Conservation (phyloP, 106 monocot species). For the Ottelia alismoides region DNA sequence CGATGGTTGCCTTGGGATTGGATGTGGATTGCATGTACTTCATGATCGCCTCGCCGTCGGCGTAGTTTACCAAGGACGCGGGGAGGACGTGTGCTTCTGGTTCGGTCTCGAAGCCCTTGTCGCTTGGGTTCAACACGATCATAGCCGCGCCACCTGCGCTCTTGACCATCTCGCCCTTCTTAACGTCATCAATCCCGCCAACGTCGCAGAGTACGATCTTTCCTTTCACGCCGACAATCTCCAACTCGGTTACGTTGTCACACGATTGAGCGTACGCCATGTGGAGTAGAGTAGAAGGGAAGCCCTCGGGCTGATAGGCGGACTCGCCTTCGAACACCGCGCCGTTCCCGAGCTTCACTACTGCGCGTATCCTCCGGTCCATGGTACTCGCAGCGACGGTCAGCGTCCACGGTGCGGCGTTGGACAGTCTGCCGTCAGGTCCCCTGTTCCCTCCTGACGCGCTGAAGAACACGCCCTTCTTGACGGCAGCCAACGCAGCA, state of each 20-base stretch:
- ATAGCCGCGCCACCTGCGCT: slow-evolving; percentile 16
- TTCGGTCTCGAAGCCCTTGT: slow-evolving; percentile 12
- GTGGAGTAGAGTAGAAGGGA: background rate
- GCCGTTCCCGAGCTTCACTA: slow-evolving; percentile 12
- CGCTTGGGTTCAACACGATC: slow-evolving; percentile 12
- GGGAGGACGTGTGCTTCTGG: slow-evolving; percentile 12
- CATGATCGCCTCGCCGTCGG: slow-evolving; percentile 4
- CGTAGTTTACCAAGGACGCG: slow-evolving; percentile 7
- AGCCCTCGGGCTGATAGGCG: slow-evolving; percentile 1
- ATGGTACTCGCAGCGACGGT: slow-evolving; percentile 14
- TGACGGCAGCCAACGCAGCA: too few species aligned
- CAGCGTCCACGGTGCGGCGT: slow-evolving; percentile 8
- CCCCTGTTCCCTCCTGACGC: too few species aligned
- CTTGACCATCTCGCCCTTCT: slow-evolving; percentile 8
- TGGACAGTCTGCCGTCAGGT: background rate
- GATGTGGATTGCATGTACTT: background rate
- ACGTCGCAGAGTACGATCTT: slow-evolving; percentile 4
- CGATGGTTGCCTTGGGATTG: background rate
- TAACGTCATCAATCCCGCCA: slow-evolving; percentile 1
- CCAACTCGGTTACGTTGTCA: background rate
- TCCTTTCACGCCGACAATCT: background rate
- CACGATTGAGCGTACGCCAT: background rate
- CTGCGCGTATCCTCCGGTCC: slow-evolving; percentile 5
- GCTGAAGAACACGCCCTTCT: too few species aligned
- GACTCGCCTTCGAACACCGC: slow-evolving; percentile 9